Base-by-base conservation (phyloP, 441 rosid genomes). In the Pelargonium fulgidum region DNA sequence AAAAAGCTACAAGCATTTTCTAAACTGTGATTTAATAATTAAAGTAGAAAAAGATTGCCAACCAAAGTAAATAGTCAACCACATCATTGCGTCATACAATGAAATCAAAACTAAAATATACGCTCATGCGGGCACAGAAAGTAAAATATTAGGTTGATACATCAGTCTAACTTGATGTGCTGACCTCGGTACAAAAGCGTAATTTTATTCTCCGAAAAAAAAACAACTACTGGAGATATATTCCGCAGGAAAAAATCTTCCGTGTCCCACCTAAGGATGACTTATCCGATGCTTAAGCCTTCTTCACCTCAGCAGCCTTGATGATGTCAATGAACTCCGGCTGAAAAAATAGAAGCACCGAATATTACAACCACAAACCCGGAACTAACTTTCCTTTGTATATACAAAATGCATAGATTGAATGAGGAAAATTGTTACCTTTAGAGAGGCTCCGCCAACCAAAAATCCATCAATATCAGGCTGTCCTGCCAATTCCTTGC, bases 361-460 rank as follows among this genome's bases (percentile, higher is more conserved):
- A 6, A 56, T 56, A 56, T 56, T 56, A 19, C 52, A 59, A 63
- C 65, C 41, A 7, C 61, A 62, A 7, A 62, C 9, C 1, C 1
- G 24, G 68, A 24, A 45, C 12, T 50, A 45, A 45, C n/a, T 2
- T 9, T 45, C 52, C 2, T 9, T 45, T 45, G n/a, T 9, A 13
- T 50, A n/a, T 50, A 13, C 56, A 50, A n/a, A 12, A 50, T n/a
- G 14, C 14, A 13, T 50, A 50, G 11, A 50, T 14, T 6, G 9
- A 56, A 56, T 1, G 62, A 17, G 26, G 26, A 52, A 59, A 9
- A 62, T 12, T 52, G 24, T 39, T 68, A 86, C 90, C 94, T 89
- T 86, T 45, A 89, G 73, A 59, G 91, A 86, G 72, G 94, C 94
- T 71, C 91, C 94, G 4, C 90, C 91, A 52, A 89, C 94, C 82